Percentiles rank a stretch among this genome's conserved stretches.
Evolutionary conservation across 1,284 basidiomycete genomes (phyloP).

Genomic region (Grifola frondosa): DNA sequence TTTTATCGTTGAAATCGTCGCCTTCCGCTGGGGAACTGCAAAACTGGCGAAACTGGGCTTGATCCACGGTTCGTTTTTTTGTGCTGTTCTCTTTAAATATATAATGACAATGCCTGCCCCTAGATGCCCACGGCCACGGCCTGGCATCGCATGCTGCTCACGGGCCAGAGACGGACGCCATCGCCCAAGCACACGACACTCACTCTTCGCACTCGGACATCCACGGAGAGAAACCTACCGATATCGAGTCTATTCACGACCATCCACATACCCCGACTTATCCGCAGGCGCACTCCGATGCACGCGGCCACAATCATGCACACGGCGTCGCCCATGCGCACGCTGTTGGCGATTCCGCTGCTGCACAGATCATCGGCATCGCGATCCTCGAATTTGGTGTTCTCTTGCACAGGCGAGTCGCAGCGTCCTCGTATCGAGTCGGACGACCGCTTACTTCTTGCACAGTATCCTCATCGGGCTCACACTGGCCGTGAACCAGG

Average conservation of each 20-base stretch:
- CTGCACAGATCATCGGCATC: slow-evolving; percentile 83
- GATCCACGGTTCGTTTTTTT: slow-evolving; percentile 47
- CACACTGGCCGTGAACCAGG: slow-evolving; percentile 83
- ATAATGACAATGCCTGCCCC: neutral
- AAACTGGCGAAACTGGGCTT: slow-evolving; percentile 58
- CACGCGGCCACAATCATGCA: slow-evolving; percentile 10
- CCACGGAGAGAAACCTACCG: slow-evolving; percentile 15
- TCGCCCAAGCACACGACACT: slow-evolving; percentile 11
- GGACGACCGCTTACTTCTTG: neutral
- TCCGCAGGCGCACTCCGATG: slow-evolving; percentile 17
- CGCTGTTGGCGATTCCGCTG: slow-evolving; percentile 38
- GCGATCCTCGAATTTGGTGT: slow-evolving; percentile 92
- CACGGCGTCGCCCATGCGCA: slow-evolving; percentile 15
- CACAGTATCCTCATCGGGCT: slow-evolving; percentile 84
- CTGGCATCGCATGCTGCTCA: slow-evolving; percentile 68
- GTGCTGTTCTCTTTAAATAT: slow-evolving; percentile 3
- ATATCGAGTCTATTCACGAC: slow-evolving; percentile 12
- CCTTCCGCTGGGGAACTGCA: slow-evolving; percentile 77
- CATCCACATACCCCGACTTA: slow-evolving; percentile 4
- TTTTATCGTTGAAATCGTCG: slow-evolving; percentile 83
- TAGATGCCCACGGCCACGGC: slow-evolving; percentile 69
- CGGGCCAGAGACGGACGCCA: slow-evolving; percentile 50
- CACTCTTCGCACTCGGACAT: slow-evolving; percentile 12
- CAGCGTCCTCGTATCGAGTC: neutral
- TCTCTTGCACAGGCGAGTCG: slow-evolving; percentile 69